phyloP scores from a whole-genome alignment of 371 early-diverging fungal species.

The Circinella umbellata region DNA sequence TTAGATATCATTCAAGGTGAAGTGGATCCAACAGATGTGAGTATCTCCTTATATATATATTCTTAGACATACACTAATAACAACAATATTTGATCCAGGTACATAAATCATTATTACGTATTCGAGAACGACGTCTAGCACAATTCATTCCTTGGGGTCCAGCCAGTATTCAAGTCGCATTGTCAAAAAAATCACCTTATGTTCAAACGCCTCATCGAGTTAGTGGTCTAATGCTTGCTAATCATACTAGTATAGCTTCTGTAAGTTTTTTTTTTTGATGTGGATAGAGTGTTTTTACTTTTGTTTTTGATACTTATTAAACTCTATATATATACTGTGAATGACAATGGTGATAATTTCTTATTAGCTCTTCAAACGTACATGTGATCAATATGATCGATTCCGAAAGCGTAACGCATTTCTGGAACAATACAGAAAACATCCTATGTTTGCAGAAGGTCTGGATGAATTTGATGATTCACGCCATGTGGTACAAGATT shows the following conservation, averaged over 20 bases:
- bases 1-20: slow-evolving; percentile 98
- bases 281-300: background rate
- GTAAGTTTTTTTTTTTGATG: slow-evolving; percentile 53
- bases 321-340: too few species aligned
- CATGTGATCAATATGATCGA: slow-evolving; percentile 95
- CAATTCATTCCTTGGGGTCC: slow-evolving; percentile 99
- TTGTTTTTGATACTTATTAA: too few species aligned
- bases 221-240: slow-evolving; percentile 97
- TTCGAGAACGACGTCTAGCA: slow-evolving; percentile 92
- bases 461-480: slow-evolving; percentile 94
- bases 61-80: too few species aligned
- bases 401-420: slow-evolving; percentile 99
- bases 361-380: slow-evolving; percentile 92
- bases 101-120: slow-evolving; percentile 95
- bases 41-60: slow-evolving; percentile 1
- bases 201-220: slow-evolving; percentile 92
- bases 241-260: slow-evolving; percentile 95
- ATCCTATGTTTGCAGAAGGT: slow-evolving; percentile 81
- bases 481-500: slow-evolving; percentile 84
- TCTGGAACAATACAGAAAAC: slow-evolving; percentile 94
- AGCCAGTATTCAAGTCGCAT: slow-evolving; percentile 96
- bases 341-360: too few species aligned
- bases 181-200: slow-evolving; percentile 93
- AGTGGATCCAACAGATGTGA: slow-evolving; percentile 96
- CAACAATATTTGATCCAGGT: slow-evolving; percentile 53